Base-by-base conservation (phyloP, 192 early-diverging fungal genomes). In the Endogone sp. region DNA sequence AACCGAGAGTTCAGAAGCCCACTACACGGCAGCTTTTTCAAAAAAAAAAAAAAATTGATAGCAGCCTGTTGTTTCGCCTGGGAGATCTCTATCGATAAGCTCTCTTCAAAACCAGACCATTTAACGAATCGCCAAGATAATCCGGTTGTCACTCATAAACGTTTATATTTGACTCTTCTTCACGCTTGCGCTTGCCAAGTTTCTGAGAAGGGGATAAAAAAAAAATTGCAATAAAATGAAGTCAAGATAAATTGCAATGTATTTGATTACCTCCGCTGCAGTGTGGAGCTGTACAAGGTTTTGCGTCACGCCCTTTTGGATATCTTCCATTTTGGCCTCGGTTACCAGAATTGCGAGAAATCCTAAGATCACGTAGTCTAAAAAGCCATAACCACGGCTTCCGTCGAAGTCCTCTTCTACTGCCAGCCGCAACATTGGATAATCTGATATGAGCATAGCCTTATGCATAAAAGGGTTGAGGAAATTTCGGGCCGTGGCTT, bases 241-340 rank as follows among this genome's bases (percentile, higher is more conserved):
- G 37, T 44, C 37, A 44, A 44, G 37, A 44, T 44, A 44, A 44
- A 44, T 44, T 44, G 37, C 37, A 44, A 44, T 44, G 37, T 44
- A 13, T 44, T 44, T 44, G 37, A 44, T 20, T 68, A 27, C 57
- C 57, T 68, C 67, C 20, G 23, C 23, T n/a, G 56, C 66, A 60
- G 29, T 68, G 25, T 68, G 67, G 57, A 68, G 31, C 49, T 68
- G 67, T 23, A 68, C 28, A 27, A 68, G 28, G 29, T 63, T 62
- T 60, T 68, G 67, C n/a, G 57, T 49, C 49, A 62, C 25, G 44
- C 59, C 67, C 54, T 69, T 60, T 25, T 16, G 0, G 22, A 69
- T 62, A 30, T 69, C 4, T 49, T 69, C 67, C 32, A 30, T 24
- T 69, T 69, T 58, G 20, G 56, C 66, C 31, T 30, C 56, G 60